Evolutionary conservation across 257 asterid genomes (phyloP).

Genomic region (Lavandula angustifolia): DNA sequence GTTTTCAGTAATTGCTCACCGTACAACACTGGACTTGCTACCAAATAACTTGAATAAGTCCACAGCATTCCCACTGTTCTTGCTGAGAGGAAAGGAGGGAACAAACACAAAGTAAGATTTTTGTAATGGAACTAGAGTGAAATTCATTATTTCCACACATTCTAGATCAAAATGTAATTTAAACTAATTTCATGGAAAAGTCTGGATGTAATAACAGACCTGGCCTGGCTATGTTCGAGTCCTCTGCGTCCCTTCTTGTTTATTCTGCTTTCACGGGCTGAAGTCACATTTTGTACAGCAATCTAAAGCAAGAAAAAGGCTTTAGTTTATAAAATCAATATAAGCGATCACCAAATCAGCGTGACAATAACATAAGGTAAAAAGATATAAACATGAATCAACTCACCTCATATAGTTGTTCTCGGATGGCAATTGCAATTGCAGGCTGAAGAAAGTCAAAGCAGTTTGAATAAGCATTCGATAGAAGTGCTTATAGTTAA

Average conservation of each 20-base stretch:
- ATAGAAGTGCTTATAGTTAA: constrained; percentile 9
- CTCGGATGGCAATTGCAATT: constrained; percentile 87
- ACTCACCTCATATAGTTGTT: constrained; percentile 92
- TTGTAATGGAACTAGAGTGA: constrained; percentile 21
- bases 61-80: constrained; percentile 69
- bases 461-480: constrained; percentile 21
- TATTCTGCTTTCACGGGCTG: constrained; percentile 87
- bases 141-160: too few species aligned
- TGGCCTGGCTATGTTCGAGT: constrained; percentile 62
- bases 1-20: constrained; percentile 44
- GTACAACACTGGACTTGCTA: constrained; percentile 64
- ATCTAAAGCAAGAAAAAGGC: constrained; percentile 48
- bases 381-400: constrained; percentile 4
- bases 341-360: constrained; percentile 9
- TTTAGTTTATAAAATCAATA: constrained; percentile 11
- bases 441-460: constrained; percentile 75
- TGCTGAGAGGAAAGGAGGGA: constrained; percentile 49
- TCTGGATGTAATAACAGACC: constrained; percentile 41
- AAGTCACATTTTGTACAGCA: constrained; percentile 86
- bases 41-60: constrained; percentile 87
- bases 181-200: not conserved
- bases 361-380: constrained; percentile 17
- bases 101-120: not conserved
- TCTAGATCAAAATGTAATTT: too few species aligned
- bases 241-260: constrained; percentile 84